These are phyloP conservation scores for Naganishia albida DNA, from an alignment of 1,284 basidiomycete species.

Conservation along the genomic window DNA sequence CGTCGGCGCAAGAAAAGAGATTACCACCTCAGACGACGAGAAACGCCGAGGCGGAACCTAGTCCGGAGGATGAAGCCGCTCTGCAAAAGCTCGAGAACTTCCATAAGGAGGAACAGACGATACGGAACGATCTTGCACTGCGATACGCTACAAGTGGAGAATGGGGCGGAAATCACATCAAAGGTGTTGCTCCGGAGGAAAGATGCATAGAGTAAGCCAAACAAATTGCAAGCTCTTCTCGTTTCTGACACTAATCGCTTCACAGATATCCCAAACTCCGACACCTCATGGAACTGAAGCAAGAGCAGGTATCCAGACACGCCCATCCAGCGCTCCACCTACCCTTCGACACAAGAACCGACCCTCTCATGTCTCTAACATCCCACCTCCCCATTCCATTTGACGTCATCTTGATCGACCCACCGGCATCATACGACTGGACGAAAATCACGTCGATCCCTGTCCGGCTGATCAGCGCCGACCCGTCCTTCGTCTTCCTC, in stretches of 20 bases:
- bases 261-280: constrained; percentile 88
- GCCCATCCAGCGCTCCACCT: constrained; percentile 50
- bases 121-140: constrained; percentile 91
- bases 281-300: constrained; percentile 74
- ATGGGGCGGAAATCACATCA: constrained; percentile 87
- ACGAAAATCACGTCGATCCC: constrained; percentile 77
- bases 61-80: constrained; percentile 4
- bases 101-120: constrained; percentile 70
- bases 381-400: constrained; percentile 60
- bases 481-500: constrained; percentile 90
- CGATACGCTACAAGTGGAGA: constrained; percentile 85
- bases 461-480: constrained; percentile 78
- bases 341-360: constrained; percentile 35
- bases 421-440: constrained; percentile 77
- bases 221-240: neutral
- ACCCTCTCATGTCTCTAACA: constrained; percentile 28
- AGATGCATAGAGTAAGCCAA: constrained; percentile 85
- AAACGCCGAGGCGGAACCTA: constrained; percentile 6
- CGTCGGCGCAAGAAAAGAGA: neutral
- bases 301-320: constrained; percentile 47
- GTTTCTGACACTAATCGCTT: neutral
- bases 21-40: neutral
- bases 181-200: constrained; percentile 77
- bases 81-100: constrained; percentile 8
- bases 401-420: constrained; percentile 90